Conservation (phyloP, 768 basidiomycete species). For the Chalciporus piperatus region DNA sequence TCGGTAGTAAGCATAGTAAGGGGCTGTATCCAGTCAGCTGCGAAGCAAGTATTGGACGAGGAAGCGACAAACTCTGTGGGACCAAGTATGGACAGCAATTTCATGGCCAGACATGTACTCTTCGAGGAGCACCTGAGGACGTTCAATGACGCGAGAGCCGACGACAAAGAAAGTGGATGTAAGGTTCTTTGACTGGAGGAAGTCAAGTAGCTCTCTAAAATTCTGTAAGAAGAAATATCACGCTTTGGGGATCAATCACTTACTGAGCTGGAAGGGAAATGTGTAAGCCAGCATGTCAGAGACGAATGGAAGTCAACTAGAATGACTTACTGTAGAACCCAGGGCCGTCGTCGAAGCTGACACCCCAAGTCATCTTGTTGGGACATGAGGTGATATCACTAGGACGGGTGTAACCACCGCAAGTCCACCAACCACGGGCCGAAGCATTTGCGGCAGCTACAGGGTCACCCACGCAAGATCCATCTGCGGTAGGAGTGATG, state of each 20-base stretch:
- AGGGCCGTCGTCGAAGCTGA: slow-evolving; percentile 89
- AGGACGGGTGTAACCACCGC: slow-evolving; percentile 62
- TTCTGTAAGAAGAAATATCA: not conserved
- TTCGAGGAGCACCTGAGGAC: slow-evolving; percentile 69
- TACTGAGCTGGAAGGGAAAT: slow-evolving; percentile 45
- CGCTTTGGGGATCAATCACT: slow-evolving; percentile 15
- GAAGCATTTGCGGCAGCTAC: slow-evolving; percentile 52
- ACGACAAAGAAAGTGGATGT: slow-evolving; percentile 90
- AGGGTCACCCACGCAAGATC: slow-evolving; percentile 65
- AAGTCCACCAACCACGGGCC: slow-evolving; percentile 89
- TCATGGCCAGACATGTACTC: slow-evolving; percentile 82
- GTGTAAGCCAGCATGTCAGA: not conserved
- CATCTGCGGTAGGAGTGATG: slow-evolving; percentile 58
- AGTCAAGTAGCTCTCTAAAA: slow-evolving; percentile 65
- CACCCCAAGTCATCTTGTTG: slow-evolving; percentile 70
- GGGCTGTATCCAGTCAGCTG: slow-evolving; percentile 38
- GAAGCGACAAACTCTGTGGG: slow-evolving; percentile 54
- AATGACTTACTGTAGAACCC: slow-evolving; percentile 66
- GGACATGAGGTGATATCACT: slow-evolving; percentile 69
- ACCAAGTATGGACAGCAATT: slow-evolving; percentile 89
- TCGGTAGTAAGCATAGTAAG: slow-evolving; percentile 72
- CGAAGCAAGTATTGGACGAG: not conserved
- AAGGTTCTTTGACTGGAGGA: slow-evolving; percentile 59
- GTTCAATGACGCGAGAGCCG: slow-evolving; percentile 79
- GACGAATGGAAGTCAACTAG: not conserved